Base-by-base conservation (phyloP, 1,284 basidiomycete species). In the Rhodofomes roseus region DNA sequence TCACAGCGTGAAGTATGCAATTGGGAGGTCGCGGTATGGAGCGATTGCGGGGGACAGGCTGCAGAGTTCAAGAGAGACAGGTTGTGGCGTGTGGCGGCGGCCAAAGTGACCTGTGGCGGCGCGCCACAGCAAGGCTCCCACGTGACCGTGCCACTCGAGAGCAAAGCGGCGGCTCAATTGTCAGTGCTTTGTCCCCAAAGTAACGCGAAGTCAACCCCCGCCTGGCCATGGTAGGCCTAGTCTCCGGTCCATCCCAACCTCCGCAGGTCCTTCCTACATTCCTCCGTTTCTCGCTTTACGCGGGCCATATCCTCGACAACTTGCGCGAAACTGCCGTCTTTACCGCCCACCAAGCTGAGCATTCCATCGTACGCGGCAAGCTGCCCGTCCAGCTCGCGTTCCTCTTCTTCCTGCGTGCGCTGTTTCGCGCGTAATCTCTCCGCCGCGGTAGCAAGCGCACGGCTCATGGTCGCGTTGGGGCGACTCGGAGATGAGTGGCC, bases 181-280 rank as follows among this genome's bases (percentile, higher is more conserved):
- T n/a, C n/a, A n/a, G n/a, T n/a, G n/a, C n/a, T n/a, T n/a, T n/a
- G n/a, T n/a, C n/a, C n/a, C n/a, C n/a, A n/a, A n/a, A n/a, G n/a
- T n/a, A n/a, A n/a, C n/a, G n/a, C n/a, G n/a, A n/a, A n/a, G n/a
- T n/a, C n/a, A n/a, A n/a, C n/a, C n/a, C n/a, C n/a, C n/a, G n/a
- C n/a, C n/a, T n/a, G n/a, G n/a, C n/a, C n/a, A n/a, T n/a, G n/a
- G n/a, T n/a, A 34, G 31, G 4, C 31, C 25, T 54, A 79, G 62
- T 79, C 75, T 16, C 76, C 78, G 5, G 77, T 79, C 79, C 79
- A 83, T 4, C 81, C 81, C 29, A 83, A 68, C 51, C 81, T 71
- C 55, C 78, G 68, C 56, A 83, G 67, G 64, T 84, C 81, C 55
- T 69, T 71, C 60, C 72, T 67, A 61, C 81, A 81, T 64, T 82